These are phyloP conservation scores for Oryza nivara DNA, from an alignment of 176 grass and related monocot genomes.

Conservation along the genomic window DNA sequence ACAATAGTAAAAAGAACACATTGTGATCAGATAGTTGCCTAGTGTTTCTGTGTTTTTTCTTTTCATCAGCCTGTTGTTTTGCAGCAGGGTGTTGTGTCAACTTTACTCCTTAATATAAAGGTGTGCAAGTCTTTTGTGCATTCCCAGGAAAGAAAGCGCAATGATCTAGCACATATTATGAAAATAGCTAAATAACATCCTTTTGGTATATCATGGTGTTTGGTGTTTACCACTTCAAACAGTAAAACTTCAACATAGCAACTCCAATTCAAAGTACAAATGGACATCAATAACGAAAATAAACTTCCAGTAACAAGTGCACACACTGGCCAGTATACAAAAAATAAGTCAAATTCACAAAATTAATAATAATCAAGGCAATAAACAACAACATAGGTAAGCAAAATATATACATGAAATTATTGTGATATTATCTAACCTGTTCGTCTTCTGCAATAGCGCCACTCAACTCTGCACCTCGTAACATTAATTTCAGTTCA, in stretches of 20 bases:
- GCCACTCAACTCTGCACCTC: constrained; percentile 92
- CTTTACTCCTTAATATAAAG: too few relatives aligned
- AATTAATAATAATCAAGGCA: neutral
- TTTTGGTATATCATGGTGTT: neutral
- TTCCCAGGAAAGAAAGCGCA: neutral
- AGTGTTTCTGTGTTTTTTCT: too few relatives aligned
- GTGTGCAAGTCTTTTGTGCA: too few relatives aligned
- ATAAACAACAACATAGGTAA: neutral
- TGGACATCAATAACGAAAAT: neutral
- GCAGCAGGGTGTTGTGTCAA: too few relatives aligned
- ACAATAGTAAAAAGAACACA: neutral
- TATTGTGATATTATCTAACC: constrained; percentile 44
- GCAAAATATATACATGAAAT: constrained; percentile 19
- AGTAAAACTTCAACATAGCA: neutral
- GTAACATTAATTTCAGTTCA: constrained; percentile 97
- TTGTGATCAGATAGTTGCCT: neutral
- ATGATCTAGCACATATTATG: neutral
- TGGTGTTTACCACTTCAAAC: neutral
- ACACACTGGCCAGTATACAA: neutral
- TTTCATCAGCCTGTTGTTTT: too few relatives aligned
- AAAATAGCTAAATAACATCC: neutral
- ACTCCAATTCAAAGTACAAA: neutral
- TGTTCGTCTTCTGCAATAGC: constrained; percentile 99
- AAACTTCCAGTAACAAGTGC: constrained; percentile 6
- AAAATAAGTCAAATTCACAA: constrained; percentile 2